Percentiles rank a stretch among this genome's conserved stretches.
phyloP scores from a whole-genome alignment of 306 rosid genomes.

The Albizia julibrissin region DNA sequence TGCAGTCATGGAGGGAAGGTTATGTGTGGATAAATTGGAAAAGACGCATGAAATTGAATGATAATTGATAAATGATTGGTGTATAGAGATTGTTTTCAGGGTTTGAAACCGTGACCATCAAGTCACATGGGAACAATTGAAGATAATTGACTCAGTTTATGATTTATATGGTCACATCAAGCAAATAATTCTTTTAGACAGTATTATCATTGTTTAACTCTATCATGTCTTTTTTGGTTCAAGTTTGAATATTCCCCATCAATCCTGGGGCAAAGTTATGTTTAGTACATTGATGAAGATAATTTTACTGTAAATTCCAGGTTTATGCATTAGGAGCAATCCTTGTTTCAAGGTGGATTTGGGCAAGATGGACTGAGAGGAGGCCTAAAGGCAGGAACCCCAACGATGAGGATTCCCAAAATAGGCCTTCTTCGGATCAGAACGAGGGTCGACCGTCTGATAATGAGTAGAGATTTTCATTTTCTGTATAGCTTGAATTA shows the following conservation, averaged over 20 bases:
- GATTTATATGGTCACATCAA: not conserved
- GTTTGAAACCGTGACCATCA: too few relatives aligned
- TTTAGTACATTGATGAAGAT: not conserved
- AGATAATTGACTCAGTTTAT: not conserved
- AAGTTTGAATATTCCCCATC: not conserved
- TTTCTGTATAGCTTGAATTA: not conserved
- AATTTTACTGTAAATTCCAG: constrained; percentile 39
- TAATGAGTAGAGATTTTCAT: not conserved
- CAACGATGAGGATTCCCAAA: constrained; percentile 44
- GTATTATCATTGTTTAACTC: not conserved
- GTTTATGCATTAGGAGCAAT: constrained; percentile 74
- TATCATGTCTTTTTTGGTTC: not conserved
- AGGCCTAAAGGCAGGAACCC: constrained; percentile 49
- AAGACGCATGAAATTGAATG: not conserved
- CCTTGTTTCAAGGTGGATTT: constrained; percentile 67
- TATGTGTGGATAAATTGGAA: constrained; percentile 4
- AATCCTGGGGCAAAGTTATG: not conserved
- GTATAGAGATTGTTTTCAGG: too few relatives aligned
- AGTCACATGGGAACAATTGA: not conserved
- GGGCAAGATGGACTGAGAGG: constrained; percentile 93
- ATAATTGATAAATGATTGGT: not conserved
- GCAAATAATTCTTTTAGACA: not conserved
- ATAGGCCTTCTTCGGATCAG: constrained; percentile 27
- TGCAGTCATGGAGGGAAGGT: not conserved
- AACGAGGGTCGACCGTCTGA: not conserved